Evolutionary conservation across 345 rosid species (phyloP).

Genomic region (Turritis glabra): DNA sequence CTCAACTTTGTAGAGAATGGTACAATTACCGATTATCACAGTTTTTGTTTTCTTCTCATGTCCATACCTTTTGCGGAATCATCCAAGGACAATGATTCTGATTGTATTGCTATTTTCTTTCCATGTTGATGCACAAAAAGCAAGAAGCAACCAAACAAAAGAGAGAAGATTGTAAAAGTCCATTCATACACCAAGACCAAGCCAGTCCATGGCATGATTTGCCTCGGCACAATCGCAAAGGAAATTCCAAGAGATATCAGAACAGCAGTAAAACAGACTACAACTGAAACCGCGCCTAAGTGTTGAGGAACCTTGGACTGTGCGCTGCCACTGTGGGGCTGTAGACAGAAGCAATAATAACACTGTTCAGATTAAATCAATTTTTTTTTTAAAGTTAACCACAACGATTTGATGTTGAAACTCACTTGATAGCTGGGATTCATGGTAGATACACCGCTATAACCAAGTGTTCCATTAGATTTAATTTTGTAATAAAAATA

Average conservation of each 20-base stretch:
- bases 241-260: slow-evolving; percentile 59
- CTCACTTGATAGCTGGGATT: slow-evolving; percentile 57
- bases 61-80: slow-evolving; percentile 74
- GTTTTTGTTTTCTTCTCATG: background rate
- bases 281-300: slow-evolving; percentile 69
- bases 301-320: slow-evolving; percentile 65
- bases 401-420: slow-evolving; percentile 2
- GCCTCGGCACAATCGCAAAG: slow-evolving; percentile 73
- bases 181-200: slow-evolving; percentile 84
- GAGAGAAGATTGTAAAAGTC: slow-evolving; percentile 73
- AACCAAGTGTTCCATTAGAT: slow-evolving; percentile 54
- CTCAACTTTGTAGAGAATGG: background rate
- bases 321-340: slow-evolving; percentile 50
- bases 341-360: slow-evolving; percentile 17
- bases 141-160: slow-evolving; percentile 72
- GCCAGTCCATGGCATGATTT: slow-evolving; percentile 96
- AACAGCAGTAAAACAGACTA: slow-evolving; percentile 53
- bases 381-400: background rate
- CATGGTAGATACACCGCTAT: slow-evolving; percentile 53
- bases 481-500: slow-evolving; percentile 60
- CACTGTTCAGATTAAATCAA: background rate
- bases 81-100: slow-evolving; percentile 50
- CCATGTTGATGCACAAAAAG: slow-evolving; percentile 66
- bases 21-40: background rate
- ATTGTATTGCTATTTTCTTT: slow-evolving; percentile 54